Evolutionary conservation across 352 stramenopile genomes (phyloP), one percentile per base, ranked within the genome.

Genomic region (Blastocystis sp.): DNA sequence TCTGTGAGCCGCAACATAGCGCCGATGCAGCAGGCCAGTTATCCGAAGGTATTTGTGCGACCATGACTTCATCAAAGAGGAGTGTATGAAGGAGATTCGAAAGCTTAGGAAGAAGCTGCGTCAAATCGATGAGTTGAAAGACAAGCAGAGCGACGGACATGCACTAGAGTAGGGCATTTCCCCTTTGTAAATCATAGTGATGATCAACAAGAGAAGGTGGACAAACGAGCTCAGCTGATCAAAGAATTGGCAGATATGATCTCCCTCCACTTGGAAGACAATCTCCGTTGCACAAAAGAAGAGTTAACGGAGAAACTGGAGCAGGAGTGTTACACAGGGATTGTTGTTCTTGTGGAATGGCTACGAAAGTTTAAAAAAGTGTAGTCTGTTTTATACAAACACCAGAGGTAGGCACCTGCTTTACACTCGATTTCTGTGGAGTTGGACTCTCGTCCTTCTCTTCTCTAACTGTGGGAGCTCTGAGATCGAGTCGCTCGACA

Each of bases 81-180:
- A 59, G 20, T 59, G 50, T n/a, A 59, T 59, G 11, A 59, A 59
- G 50, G 20, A 59, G 50, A 59, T 59, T 59, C 50, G 50, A 2
- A n/a, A 59, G 5, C 39, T 68, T 18, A 20, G 54, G n/a, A 84
- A 84, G 73, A 66, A 84, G 34, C 56, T 84, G 0, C 45, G 73
- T 69, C 73, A 84, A 55, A 68, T 84, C 1, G 73, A 59, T 69
- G n/a, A 53, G 6, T 20, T 84, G 50, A 20, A 50, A 6, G 20
- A 29, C 53, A 84, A 84, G 26, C 2, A 15, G 4, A 3, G 26
- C 20, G 20, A 84, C 15, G 73, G 73, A 45, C 29, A 9, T 18
- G 3, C 26, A 18, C 26, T 84, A 23, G 53, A 66, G 73, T 84
- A 39, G 56, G 26, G 43, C n/a, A 43, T 45, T 50, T 2, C 0